Percentiles rank a stretch among this genome's conserved stretches.
Conservation (phyloP, 768 basidiomycete genomes). For the Lanmaoa rubissima region DNA sequence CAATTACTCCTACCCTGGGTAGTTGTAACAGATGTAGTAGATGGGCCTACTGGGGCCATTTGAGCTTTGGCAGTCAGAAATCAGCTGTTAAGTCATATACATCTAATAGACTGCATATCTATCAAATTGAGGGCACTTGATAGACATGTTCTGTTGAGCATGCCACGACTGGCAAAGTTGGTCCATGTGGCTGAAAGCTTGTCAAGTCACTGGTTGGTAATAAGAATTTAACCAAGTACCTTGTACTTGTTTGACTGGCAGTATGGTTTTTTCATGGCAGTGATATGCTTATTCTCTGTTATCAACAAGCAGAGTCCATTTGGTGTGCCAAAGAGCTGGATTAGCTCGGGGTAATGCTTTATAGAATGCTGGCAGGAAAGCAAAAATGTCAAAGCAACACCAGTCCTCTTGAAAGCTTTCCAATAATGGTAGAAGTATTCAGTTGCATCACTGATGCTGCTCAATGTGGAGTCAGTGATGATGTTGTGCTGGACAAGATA, state of each 20-base stretch:
- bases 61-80: background rate
- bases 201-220: too few species aligned
- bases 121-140: background rate
- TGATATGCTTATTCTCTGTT: constrained; percentile 36
- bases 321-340: constrained; percentile 30
- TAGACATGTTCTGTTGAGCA: too few species aligned
- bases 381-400: constrained; percentile 5
- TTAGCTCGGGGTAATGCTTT: constrained; percentile 28
- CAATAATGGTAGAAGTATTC: constrained; percentile 23
- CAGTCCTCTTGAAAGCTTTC: constrained; percentile 11
- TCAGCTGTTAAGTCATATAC: background rate
- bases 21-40: too few species aligned
- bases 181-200: too few species aligned
- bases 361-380: constrained; percentile 31
- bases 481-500: background rate
- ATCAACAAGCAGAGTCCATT: constrained; percentile 39
- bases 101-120: background rate
- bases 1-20: too few species aligned
- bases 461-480: background rate
- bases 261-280: constrained; percentile 37
- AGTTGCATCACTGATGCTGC: background rate
- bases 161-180: too few species aligned
- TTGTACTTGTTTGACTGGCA: constrained; percentile 22
- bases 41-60: background rate
- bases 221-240: constrained; percentile 31